phyloP scores from a whole-genome alignment of 352 stramenopile species.

The Hyaloperonospora arabidopsidis region DNA sequence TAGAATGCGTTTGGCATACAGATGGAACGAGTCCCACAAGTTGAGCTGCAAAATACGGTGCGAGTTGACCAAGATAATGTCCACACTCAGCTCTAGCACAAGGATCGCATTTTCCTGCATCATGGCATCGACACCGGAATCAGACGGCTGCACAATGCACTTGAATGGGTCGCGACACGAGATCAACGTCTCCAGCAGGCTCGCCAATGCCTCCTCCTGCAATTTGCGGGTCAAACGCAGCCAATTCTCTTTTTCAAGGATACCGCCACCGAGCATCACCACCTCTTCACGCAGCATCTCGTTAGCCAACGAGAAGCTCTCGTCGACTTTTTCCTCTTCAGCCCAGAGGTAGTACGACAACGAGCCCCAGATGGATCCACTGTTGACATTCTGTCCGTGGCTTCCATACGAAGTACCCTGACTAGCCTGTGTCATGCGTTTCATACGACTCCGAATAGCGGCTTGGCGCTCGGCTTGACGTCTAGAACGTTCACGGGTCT shows the following conservation, averaged over 20 bases:
- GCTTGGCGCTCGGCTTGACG: slow-evolving; percentile 74
- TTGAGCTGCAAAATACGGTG: slow-evolving; percentile 66
- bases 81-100: slow-evolving; percentile 76
- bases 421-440: slow-evolving; percentile 57
- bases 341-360: slow-evolving; percentile 80
- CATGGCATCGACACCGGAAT: slow-evolving; percentile 62
- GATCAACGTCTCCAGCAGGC: slow-evolving; percentile 67
- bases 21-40: slow-evolving; percentile 75
- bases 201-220: slow-evolving; percentile 49
- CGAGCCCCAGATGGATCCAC: slow-evolving; percentile 71
- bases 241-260: slow-evolving; percentile 85
- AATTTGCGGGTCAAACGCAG: slow-evolving; percentile 74
- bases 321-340: slow-evolving; percentile 73
- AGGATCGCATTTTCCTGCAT: slow-evolving; percentile 86
- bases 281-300: slow-evolving; percentile 73
- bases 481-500: slow-evolving; percentile 68
- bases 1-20: slow-evolving; percentile 69
- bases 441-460: slow-evolving; percentile 74
- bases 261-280: slow-evolving; percentile 51
- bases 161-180: slow-evolving; percentile 74
- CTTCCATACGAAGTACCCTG: slow-evolving; percentile 41
- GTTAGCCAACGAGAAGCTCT: slow-evolving; percentile 75
- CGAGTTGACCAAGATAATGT: slow-evolving; percentile 80
- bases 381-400: slow-evolving; percentile 27
- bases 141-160: slow-evolving; percentile 50